Base-by-base conservation (phyloP, 495 filamentous ascomycete genomes). In the Platismatia glauca region DNA sequence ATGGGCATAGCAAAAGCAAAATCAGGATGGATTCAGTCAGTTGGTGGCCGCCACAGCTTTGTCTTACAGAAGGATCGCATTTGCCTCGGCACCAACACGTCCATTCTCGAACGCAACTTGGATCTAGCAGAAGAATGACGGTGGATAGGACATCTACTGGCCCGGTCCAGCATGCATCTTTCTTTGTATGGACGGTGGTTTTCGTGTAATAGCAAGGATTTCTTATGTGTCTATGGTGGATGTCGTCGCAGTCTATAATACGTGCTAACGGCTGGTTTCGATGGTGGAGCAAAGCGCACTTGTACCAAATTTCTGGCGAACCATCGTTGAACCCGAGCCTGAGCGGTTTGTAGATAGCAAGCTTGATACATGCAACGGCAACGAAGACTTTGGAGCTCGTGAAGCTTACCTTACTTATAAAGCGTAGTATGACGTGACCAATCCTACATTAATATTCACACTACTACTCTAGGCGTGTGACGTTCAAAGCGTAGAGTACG, bases 261-360 rank as follows among this genome's bases (percentile, higher is more conserved):
- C 31, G 38, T 50, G 39, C 37, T 62, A 57, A 37, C 46, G 52
- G 60, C 55, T 57, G 39, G 20, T 50, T 55, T 55, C 22, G 46
- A 27, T 61, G 59, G 24, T 20, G 27, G 46, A 39, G 35, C 46
- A 55, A 61, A 22, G n/a, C n/a, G 52, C 37, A 31, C 52, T 15
- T 57, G 60, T 62, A 62, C 38, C 52, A 62, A 31, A 46, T 57
- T 52, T 62, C 35, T 15, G 24, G 15, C 20, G 27, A 46, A 46
- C 52, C 41, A 62, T 57, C n/a, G 29, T 57, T 62, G 38, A 24
- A 27, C 37, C 29, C 22, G 53, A 62, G 60, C n/a, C 34, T 62
- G 22, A 48, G 22, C 8, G 11, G 46, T 48, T 27, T 62, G 60
- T 62, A 62, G 60, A 62, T 62, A 62, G 52, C 60, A 33, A 35